Evolutionary conservation across 1,284 basidiomycete genomes (phyloP).

Genomic region (Ceratobasidium sp.): DNA sequence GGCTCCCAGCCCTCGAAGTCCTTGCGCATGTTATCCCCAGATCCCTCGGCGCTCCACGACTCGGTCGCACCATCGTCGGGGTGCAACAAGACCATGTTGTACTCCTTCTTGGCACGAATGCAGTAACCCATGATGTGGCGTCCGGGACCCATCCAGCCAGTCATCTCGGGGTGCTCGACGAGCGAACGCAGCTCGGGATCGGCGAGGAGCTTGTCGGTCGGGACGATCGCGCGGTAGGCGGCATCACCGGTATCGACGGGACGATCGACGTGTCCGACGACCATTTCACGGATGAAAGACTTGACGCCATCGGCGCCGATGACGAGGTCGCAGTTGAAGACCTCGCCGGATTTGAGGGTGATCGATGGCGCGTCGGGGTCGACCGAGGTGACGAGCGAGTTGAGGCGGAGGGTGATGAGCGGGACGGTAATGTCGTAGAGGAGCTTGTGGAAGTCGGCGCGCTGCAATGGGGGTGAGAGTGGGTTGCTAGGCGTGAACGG

Average conservation of each 20-base stretch:
- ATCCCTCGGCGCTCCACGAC: slow-evolving; percentile 59
- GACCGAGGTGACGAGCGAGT: slow-evolving; percentile 58
- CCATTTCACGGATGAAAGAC: slow-evolving; percentile 63
- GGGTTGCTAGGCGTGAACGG: background rate
- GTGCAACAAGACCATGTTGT: slow-evolving; percentile 63
- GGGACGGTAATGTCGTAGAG: slow-evolving; percentile 63
- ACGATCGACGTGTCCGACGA: slow-evolving; percentile 58
- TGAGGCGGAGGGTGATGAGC: slow-evolving; percentile 61
- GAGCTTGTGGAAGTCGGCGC: slow-evolving; percentile 66
- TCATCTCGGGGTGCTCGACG: slow-evolving; percentile 58
- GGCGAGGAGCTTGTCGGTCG: slow-evolving; percentile 59
- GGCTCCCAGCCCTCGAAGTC: slow-evolving; percentile 64
- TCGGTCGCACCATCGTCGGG: slow-evolving; percentile 59
- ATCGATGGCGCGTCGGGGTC: slow-evolving; percentile 58
- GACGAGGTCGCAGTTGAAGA: slow-evolving; percentile 62
- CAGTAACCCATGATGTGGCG: slow-evolving; percentile 61
- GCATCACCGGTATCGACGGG: slow-evolving; percentile 64
- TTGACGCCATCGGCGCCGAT: slow-evolving; percentile 67
- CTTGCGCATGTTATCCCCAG: slow-evolving; percentile 60
- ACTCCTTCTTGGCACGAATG: slow-evolving; percentile 59
- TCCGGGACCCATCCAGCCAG: slow-evolving; percentile 62
- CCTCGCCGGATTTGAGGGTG: slow-evolving; percentile 58
- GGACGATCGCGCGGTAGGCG: slow-evolving; percentile 61
- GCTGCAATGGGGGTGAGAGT: slow-evolving; percentile 50
- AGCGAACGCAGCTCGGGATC: slow-evolving; percentile 65